Percentiles rank a stretch among this genome's conserved stretches.
These are phyloP conservation scores for Calocybe indica DNA, from an alignment of 768 basidiomycete species.

Conservation along the genomic window DNA sequence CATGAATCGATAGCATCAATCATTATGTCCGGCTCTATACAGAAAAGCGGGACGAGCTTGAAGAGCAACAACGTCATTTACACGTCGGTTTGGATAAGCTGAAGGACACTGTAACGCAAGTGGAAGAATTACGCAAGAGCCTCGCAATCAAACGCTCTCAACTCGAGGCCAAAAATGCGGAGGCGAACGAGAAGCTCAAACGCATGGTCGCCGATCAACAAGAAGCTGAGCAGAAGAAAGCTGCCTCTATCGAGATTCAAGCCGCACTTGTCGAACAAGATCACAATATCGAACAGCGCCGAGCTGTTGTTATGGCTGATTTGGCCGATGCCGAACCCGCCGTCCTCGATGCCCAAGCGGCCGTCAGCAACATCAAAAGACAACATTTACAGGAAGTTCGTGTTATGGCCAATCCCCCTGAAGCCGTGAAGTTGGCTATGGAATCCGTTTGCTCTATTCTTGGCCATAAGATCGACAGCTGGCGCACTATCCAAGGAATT, in stretches of 20 bases:
- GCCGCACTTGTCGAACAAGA: slow-evolving; percentile 91
- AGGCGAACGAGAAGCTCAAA: slow-evolving; percentile 95
- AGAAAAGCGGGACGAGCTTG: slow-evolving; percentile 95
- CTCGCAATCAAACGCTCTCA: slow-evolving; percentile 91
- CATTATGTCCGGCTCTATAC: slow-evolving; percentile 94
- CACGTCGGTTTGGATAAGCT: slow-evolving; percentile 98
- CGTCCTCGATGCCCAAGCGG: slow-evolving; percentile 88
- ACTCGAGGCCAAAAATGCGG: slow-evolving; percentile 86
- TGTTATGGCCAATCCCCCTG: slow-evolving; percentile 97
- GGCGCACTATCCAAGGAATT: slow-evolving; percentile 93
- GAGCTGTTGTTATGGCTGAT: slow-evolving; percentile 87
- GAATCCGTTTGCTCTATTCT: slow-evolving; percentile 96
- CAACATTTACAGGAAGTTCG: slow-evolving; percentile 96
- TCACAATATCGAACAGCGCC: slow-evolving; percentile 80
- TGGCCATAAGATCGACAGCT: slow-evolving; percentile 94
- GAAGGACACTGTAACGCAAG: slow-evolving; percentile 91
- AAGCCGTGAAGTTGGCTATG: slow-evolving; percentile 96
- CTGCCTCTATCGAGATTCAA: slow-evolving; percentile 93
- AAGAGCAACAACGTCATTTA: slow-evolving; percentile 97
- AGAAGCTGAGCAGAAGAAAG: slow-evolving; percentile 97
- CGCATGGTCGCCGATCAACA: slow-evolving; percentile 99
- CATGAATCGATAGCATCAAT: slow-evolving; percentile 62
- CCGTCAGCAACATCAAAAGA: slow-evolving; percentile 95
- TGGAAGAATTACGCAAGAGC: slow-evolving; percentile 93
- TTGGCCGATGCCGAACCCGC: slow-evolving; percentile 98